Base-by-base conservation (phyloP, 2,329 filamentous ascomycete genomes). In the Cladosporium austrohemisphaericum region DNA sequence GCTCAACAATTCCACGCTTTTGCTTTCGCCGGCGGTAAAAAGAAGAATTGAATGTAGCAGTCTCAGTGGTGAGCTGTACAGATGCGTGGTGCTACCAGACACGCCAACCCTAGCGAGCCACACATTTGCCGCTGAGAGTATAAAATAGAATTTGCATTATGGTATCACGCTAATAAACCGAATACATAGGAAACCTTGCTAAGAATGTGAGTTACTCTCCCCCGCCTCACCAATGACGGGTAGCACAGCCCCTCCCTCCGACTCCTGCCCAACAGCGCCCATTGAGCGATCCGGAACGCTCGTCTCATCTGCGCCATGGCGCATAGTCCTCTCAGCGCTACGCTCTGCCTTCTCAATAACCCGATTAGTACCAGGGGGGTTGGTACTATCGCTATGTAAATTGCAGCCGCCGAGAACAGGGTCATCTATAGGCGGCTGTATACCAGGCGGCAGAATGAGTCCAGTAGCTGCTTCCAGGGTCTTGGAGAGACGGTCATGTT, bases 151-250 rank as follows among this genome's bases (percentile, higher is more conserved):
- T n/a, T n/a, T n/a, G n/a, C n/a, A n/a, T n/a, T n/a, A n/a, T n/a
- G n/a, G n/a, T n/a, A n/a, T n/a, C n/a, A n/a, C n/a, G n/a, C n/a
- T n/a, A n/a, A n/a, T n/a, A n/a, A n/a, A n/a, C n/a, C n/a, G n/a
- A n/a, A n/a, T n/a, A n/a, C n/a, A n/a, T n/a, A n/a, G n/a, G n/a
- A n/a, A n/a, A n/a, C n/a, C n/a, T n/a, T n/a, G n/a, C n/a, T n/a
- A n/a, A n/a, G n/a, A n/a, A n/a, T n/a, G n/a, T n/a, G n/a, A n/a
- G 29, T 16, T n/a, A n/a, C n/a, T n/a, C n/a, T n/a, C n/a, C n/a
- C n/a, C 86, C n/a, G 83, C 85, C 69, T 97, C 92, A 58, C 95
- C 88, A 5, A 97, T 90, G 8, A 96, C 84, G 0, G 92, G 92
- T 2, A 97, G 71, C 1, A 77, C 82, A 25, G 76, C 75, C 10